Evolutionary conservation across 2,329 filamentous ascomycete genomes (phyloP), one percentile per base, ranked within the genome.

Genomic region (Claviceps quebecensis): DNA sequence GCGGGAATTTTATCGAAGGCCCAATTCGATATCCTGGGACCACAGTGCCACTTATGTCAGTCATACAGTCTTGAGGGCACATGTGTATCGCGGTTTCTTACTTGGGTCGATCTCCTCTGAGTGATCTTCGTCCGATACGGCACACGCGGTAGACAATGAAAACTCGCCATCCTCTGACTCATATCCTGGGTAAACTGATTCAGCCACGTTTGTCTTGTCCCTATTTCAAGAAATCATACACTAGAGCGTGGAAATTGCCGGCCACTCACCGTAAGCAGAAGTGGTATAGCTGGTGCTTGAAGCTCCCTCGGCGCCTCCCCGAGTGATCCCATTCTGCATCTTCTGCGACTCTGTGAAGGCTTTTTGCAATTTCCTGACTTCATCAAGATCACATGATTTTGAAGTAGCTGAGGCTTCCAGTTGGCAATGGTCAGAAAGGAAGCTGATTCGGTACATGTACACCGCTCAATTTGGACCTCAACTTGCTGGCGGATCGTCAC

Each of bases 1-100:
- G 69, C 34, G 63, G 58, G 46, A 73, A 74, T 40, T 56, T 64
- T 11, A 53, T 54, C 1, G 69, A 73, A 16, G 57, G 65, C 26
- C 69, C 62, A 17, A 74, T 60, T 29, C 59, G 58, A 52, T 68
- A 74, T 2, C 68, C 71, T 74, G 44, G 11, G 26, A n/a, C n/a
- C n/a, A n/a, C n/a, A n/a, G n/a, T n/a, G 17, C 45, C 44, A 52
- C 8, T 17, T 37, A 16, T 47, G 46, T 39, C 19, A 48, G 26
- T 17, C 29, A 16, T 11, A 13, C 26, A 7, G 23, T 38, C 14
- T 19, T 8, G 14, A 4, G 1, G 34, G 13, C 6, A 1, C 5
- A 14, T 14, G 4, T 2, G 17, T 29, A 2, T 2, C 2, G 16
- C 9, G 17, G 17, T 6, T 1, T 56, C 68, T 56, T 58, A 72